A percentile compares a stretch with the other conserved stretches of the same genome.
Evolutionary conservation across 768 basidiomycete genomes (phyloP).

Genomic region (Leccinum aurantiacum): DNA sequence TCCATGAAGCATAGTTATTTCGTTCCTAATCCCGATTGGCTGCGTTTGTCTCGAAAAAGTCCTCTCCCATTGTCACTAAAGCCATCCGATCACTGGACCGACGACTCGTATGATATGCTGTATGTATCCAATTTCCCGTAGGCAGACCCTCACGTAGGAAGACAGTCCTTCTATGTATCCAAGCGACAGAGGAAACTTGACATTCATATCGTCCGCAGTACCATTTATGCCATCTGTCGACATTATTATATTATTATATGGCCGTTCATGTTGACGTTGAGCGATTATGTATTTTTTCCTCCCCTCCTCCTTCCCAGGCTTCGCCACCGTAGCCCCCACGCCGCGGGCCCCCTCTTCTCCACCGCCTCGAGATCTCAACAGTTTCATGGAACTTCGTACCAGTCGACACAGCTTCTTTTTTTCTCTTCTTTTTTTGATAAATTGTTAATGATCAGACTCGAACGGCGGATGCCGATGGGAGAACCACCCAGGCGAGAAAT

Average conservation of each 20-base stretch:
- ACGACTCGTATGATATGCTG: no score
- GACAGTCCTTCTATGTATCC: no score
- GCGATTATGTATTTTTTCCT: slow-evolving; percentile 2
- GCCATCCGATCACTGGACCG: no score
- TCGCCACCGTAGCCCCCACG: neutral
- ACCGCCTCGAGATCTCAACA: slow-evolving; percentile 4
- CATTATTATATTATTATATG: slow-evolving; percentile 1
- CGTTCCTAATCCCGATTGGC: neutral
- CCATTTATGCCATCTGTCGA: no score
- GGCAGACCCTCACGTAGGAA: no score
- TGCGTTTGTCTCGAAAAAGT: neutral
- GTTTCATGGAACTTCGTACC: neutral
- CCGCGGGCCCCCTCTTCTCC: neutral
- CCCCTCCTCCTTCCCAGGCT: neutral
- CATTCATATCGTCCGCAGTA: neutral
- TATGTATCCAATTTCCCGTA: no score
- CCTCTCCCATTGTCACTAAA: neutral
- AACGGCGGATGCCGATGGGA: no score
- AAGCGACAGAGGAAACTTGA: neutral
- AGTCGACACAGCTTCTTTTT: neutral
- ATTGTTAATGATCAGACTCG: no score
- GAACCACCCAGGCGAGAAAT: no score
- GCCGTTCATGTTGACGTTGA: slow-evolving; percentile 21
- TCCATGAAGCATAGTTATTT: neutral
- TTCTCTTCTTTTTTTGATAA: neutral